Evolutionary conservation across 805 yeast species (phyloP).

Genomic region (Sungouiella thailandica): DNA sequence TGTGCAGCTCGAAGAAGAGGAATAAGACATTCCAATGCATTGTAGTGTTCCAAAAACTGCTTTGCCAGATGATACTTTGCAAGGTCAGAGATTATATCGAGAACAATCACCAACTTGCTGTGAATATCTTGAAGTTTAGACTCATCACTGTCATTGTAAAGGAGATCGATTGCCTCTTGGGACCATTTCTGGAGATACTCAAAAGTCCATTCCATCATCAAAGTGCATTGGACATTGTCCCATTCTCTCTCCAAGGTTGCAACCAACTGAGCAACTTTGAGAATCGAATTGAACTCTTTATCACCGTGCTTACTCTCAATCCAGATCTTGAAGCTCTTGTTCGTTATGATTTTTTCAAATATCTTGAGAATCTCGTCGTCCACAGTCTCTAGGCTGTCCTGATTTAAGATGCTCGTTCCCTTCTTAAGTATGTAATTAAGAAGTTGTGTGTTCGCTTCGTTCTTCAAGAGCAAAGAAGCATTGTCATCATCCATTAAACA

Average conservation of each 20-base stretch:
- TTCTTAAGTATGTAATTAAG: conserved; percentile 2
- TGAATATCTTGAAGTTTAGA: conserved; percentile 10
- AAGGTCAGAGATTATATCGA: conserved; percentile 42
- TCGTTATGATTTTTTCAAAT: conserved; percentile 5
- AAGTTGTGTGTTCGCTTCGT: background rate
- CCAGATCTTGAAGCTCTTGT: conserved; percentile 3
- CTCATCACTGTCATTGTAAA: conserved; percentile 3
- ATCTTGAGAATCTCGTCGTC: background rate
- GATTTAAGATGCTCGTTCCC: background rate
- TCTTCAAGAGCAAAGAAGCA: background rate
- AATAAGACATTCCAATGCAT: conserved; percentile 31
- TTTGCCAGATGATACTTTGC: conserved; percentile 37
- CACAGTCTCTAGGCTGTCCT: background rate
- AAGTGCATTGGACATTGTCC: conserved; percentile 33
- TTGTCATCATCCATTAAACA: conserved; percentile 1
- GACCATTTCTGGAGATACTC: conserved; percentile 23
- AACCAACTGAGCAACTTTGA: conserved; percentile 25
- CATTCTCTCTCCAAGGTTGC: conserved; percentile 37
- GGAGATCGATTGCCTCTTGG: conserved; percentile 8
- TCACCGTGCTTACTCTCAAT: background rate
- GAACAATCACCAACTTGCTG: conserved; percentile 16
- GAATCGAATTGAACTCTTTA: background rate
- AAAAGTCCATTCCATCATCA: conserved; percentile 39
- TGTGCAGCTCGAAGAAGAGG: conserved; percentile 38
- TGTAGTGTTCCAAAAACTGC: conserved; percentile 37